Conservation (phyloP, 345 rosid species). For the Diplotaxis tenuifolia region DNA sequence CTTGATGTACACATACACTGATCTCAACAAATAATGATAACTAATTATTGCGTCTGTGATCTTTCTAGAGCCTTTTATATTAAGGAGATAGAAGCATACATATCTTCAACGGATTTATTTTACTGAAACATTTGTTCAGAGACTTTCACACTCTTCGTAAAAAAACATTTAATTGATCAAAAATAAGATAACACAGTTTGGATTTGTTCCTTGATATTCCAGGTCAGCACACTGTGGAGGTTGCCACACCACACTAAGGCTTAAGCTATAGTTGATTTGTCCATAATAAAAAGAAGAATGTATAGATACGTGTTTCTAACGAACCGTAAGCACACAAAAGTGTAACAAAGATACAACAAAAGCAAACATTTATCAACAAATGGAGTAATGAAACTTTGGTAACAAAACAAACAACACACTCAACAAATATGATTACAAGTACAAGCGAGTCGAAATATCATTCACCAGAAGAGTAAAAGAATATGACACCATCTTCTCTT, state of each 20-base stretch:
- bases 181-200: neutral
- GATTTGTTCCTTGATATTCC: conserved; percentile 11
- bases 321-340: neutral
- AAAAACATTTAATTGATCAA: neutral
- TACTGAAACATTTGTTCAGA: neutral
- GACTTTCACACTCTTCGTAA: neutral
- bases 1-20: neutral
- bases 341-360: neutral
- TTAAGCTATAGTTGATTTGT: too few relatives aligned
- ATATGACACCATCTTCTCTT: conserved; percentile 1
- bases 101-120: neutral
- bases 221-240: neutral
- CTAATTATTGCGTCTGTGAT: neutral
- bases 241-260: neutral
- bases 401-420: neutral
- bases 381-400: neutral
- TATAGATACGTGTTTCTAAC: neutral
- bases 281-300: neutral
- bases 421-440: neutral
- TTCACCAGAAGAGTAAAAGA: neutral
- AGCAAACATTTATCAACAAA: neutral
- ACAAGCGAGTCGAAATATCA: neutral
- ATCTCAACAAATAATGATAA: neutral
- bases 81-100: too few relatives aligned
- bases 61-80: neutral